These are phyloP conservation scores for Phytophthora fragariaefolia DNA, from an alignment of 352 stramenopile genomes.

Conservation along the genomic window DNA sequence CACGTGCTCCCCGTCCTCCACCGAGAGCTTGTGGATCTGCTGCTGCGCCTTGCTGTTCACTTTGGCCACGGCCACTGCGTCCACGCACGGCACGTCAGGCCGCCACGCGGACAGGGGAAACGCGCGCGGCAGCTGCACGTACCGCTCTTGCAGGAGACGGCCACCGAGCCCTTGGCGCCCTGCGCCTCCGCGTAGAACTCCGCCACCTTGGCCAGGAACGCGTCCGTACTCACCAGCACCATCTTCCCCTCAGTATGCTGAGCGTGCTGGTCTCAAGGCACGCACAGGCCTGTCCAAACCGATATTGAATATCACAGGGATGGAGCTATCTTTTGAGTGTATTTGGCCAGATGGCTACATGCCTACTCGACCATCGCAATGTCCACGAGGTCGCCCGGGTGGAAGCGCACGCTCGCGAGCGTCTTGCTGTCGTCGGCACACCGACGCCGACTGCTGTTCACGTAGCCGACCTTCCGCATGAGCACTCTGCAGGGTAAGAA, in stretches of 20 bases:
- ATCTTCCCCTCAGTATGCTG: conserved; percentile 30
- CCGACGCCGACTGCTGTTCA: conserved; percentile 58
- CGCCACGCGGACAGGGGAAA: not conserved
- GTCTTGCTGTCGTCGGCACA: conserved; percentile 71
- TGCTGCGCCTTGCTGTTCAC: conserved; percentile 45
- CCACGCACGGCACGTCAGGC: conserved; percentile 8
- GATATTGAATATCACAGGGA: conserved; percentile 22
- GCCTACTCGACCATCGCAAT: conserved; percentile 61
- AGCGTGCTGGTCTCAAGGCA: not conserved
- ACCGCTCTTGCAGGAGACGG: conserved; percentile 78
- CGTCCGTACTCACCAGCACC: conserved; percentile 64
- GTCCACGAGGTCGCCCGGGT: conserved; percentile 71
- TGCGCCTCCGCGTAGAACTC: conserved; percentile 57
- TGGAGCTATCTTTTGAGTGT: conserved; percentile 21
- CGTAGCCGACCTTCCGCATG: conserved; percentile 68
- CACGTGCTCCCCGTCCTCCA: conserved; percentile 57
- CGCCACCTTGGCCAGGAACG: conserved; percentile 68
- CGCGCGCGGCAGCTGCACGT: conserved; percentile 9
- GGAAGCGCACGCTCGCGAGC: conserved; percentile 63
- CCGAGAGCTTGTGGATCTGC: conserved; percentile 44
- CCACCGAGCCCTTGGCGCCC: conserved; percentile 56
- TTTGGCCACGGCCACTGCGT: conserved; percentile 45
- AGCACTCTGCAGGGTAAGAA: conserved; percentile 41
- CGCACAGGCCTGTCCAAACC: conserved; percentile 17
- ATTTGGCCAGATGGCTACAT: conserved; percentile 10